Percentiles rank a stretch among this genome's conserved stretches.
Evolutionary conservation across 23 red algal genomes (phyloP).

Genomic region (Gracilaria vermiculophylla): DNA sequence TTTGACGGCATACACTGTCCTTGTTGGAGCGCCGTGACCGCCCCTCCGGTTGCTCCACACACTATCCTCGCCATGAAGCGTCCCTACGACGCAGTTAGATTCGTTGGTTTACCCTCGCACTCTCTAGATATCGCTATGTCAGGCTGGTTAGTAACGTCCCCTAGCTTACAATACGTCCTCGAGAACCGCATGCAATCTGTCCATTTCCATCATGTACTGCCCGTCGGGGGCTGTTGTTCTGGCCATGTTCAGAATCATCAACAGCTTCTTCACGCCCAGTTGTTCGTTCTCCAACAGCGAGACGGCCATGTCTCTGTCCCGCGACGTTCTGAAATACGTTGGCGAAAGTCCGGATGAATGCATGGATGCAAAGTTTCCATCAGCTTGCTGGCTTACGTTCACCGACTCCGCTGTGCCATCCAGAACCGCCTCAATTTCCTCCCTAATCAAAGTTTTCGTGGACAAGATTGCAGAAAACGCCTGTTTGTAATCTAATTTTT

Average conservation of each 20-base stretch:
- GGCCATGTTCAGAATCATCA: constrained; percentile 98
- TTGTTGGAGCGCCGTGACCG: neutral
- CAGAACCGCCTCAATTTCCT: constrained; percentile 79
- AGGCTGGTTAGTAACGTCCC: neutral
- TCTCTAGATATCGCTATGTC: neutral
- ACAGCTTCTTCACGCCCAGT: constrained; percentile 92
- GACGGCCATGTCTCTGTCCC: constrained; percentile 57
- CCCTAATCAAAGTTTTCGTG: constrained; percentile 48
- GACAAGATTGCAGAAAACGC: constrained; percentile 81
- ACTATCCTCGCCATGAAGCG: neutral
- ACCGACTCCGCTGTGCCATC: constrained; percentile 58
- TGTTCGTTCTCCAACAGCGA: constrained; percentile 59
- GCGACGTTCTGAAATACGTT: constrained; percentile 46
- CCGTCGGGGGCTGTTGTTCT: constrained; percentile 46
- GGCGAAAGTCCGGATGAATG: constrained; percentile 18
- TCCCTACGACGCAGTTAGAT: neutral
- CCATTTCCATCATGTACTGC: constrained; percentile 32
- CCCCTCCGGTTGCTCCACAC: neutral
- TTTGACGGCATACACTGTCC: constrained; percentile 16
- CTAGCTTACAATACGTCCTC: constrained; percentile 38
- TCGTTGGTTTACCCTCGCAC: too few species aligned
- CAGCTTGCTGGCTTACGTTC: constrained; percentile 33
- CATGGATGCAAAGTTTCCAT: constrained; percentile 43
- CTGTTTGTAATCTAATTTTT: constrained; percentile 72
- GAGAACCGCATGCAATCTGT: constrained; percentile 53